Evolutionary conservation across 1,284 basidiomycete species (phyloP).

Genomic region (Xerocomus amazonicus): DNA sequence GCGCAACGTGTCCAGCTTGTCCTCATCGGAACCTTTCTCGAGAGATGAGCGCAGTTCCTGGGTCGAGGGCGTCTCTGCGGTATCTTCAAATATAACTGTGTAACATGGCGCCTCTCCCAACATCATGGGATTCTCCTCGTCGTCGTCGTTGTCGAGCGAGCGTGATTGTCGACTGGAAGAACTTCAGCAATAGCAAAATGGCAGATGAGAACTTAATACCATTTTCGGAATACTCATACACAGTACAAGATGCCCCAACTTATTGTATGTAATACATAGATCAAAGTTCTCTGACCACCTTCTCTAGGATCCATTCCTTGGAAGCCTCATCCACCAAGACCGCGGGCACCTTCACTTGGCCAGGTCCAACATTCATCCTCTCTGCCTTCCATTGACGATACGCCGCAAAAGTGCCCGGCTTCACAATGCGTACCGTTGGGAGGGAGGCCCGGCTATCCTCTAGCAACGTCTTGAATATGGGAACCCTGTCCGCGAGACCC

Average conservation of each 20-base stretch:
- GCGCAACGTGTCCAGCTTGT: slow-evolving; percentile 95
- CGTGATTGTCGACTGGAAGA: slow-evolving; percentile 4
- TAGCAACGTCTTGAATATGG: too few species aligned
- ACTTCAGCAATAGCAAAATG: neutral
- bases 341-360: slow-evolving; percentile 14
- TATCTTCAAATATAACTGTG: slow-evolving; percentile 81
- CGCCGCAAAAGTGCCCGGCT: slow-evolving; percentile 7
- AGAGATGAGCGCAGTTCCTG: slow-evolving; percentile 84
- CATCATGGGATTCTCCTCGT: slow-evolving; percentile 19
- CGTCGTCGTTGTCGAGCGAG: slow-evolving; percentile 14
- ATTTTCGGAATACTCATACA: slow-evolving; percentile 1
- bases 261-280: too few species aligned
- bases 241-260: too few species aligned
- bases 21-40: slow-evolving; percentile 96
- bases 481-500: neutral
- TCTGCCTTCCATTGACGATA: slow-evolving; percentile 12
- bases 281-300: slow-evolving; percentile 2
- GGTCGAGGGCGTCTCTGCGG: slow-evolving; percentile 71
- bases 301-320: slow-evolving; percentile 7
- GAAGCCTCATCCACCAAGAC: slow-evolving; percentile 1
- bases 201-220: slow-evolving; percentile 13
- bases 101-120: slow-evolving; percentile 68
- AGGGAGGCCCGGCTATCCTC: too few species aligned
- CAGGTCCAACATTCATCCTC: slow-evolving; percentile 1
- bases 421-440: slow-evolving; percentile 7